Conservation (phyloP, 1,139 yeast species). For the Saccharomyces pastorianus region DNA sequence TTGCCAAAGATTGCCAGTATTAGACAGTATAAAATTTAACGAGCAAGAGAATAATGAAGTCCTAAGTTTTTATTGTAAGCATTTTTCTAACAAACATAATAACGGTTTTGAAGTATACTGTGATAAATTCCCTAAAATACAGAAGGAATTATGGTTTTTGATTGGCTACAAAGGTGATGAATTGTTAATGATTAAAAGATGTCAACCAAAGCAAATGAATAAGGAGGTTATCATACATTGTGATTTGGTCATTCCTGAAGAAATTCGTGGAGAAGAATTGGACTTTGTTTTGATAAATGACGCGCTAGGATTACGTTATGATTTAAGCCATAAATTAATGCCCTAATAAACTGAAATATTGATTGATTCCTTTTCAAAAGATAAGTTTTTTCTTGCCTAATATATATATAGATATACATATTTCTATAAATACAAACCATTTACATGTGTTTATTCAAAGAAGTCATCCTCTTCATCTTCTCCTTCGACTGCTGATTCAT, state of each 20-base stretch:
- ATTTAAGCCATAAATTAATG: conserved; percentile 1
- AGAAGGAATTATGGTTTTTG: conserved; percentile 90
- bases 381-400: not conserved
- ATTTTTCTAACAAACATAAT: conserved; percentile 47
- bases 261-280: conserved; percentile 40
- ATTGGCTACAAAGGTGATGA: conserved; percentile 50
- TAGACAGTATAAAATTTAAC: conserved; percentile 23
- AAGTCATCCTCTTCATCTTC: conserved; percentile 40
- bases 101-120: conserved; percentile 60
- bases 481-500: conserved; percentile 11
- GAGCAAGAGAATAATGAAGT: conserved; percentile 33
- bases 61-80: conserved; percentile 43
- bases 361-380: not conserved
- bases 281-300: conserved; percentile 53
- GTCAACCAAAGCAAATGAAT: conserved; percentile 46
- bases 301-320: conserved; percentile 49
- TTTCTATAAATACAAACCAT: conserved; percentile 1
- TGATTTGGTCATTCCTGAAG: conserved; percentile 44
- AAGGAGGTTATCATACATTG: conserved; percentile 40
- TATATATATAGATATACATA: conserved; percentile 2
- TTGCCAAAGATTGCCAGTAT: conserved; percentile 42
- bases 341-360: not conserved
- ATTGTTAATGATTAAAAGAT: conserved; percentile 55
- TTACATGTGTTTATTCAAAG: conserved; percentile 34
- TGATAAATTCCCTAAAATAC: conserved; percentile 81